phyloP scores from a whole-genome alignment of 306 rosid species.

The Leucaena leucocephala region DNA sequence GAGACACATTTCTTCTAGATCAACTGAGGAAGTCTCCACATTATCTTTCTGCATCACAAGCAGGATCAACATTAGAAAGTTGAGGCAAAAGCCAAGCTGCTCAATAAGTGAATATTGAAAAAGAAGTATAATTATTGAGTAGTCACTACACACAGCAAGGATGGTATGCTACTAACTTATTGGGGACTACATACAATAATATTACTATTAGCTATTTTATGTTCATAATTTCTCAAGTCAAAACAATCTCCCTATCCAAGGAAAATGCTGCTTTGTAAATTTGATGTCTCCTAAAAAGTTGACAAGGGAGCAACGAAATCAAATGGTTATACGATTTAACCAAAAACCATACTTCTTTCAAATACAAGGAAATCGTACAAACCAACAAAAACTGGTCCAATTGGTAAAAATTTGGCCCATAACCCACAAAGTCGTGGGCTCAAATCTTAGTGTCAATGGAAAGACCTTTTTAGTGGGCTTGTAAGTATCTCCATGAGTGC shows the following conservation, averaged over 20 bases:
- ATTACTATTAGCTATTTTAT: not conserved
- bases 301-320: not conserved
- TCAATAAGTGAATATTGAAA: not conserved
- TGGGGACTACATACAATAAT: not conserved
- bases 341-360: not conserved
- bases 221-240: not conserved
- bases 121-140: not conserved
- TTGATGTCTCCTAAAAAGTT: not conserved
- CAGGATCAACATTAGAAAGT: slow-evolving; percentile 20
- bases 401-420: too few species aligned
- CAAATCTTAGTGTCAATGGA: too few species aligned
- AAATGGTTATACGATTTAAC: not conserved
- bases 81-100: slow-evolving; percentile 8
- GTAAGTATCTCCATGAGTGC: too few species aligned
- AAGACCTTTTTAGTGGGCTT: too few species aligned
- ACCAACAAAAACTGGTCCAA: not conserved
- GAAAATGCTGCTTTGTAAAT: slow-evolving; percentile 6
- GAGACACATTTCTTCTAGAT: slow-evolving; percentile 57
- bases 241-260: slow-evolving; percentile 23
- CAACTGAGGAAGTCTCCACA: slow-evolving; percentile 36
- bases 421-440: too few species aligned
- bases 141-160: not conserved
- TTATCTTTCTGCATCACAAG: slow-evolving; percentile 48
- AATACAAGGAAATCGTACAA: not conserved
- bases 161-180: not conserved